Base-by-base conservation (phyloP, 2,329 filamentous ascomycete species). In the Fusarium nanum region DNA sequence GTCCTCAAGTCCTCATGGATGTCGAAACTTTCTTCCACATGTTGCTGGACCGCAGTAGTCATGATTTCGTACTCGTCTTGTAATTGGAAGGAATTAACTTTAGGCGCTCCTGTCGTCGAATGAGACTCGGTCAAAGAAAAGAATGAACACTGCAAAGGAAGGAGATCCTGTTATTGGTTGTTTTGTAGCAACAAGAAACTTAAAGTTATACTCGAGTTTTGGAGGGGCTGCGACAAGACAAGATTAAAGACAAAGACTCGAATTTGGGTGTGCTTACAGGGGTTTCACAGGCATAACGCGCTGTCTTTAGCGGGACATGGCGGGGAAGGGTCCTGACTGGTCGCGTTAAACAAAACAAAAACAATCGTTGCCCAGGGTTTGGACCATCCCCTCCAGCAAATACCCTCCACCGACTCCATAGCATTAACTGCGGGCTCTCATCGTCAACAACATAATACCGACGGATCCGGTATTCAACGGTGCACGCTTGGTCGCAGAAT, bases 1-100 rank as follows among this genome's bases (percentile, higher is more conserved):
- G 84, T 85, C 18, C 81, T 80, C 2, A 76, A 79, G 79, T 87
- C 85, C 65, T 86, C 82, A 73, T 86, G 84, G 58, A 87, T 86
- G 25, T 81, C 79, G 66, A 86, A 86, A 16, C 78, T 73, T 23
- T 83, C 79, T 28, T 78, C 78, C 23, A 72, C 60, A 74, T 78
- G 73, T 55, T 72, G 74, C 37, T 72, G 73, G 41, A 58, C 56
- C 20, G 64, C 65, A 7, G 72, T 57, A 40, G 73, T 67, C 76
- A 77, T 76, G 55, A 52, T 58, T 40, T 53, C 34, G 56, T 52
- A 22, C 53, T 55, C 27, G 56, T 49, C 60, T 56, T 30, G 47
- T 41, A 59, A 54, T 64, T 64, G 18, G 49, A 30, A 37, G 20
- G 30, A 65, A 46, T 14, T n/a, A 44, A 34, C 20, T 60, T 44